Evolutionary conservation across 225 moss, liverwort and hornwort species (phyloP), one percentile per base, ranked within the genome.

Genomic region (Pseudisothecium myosuroides): DNA sequence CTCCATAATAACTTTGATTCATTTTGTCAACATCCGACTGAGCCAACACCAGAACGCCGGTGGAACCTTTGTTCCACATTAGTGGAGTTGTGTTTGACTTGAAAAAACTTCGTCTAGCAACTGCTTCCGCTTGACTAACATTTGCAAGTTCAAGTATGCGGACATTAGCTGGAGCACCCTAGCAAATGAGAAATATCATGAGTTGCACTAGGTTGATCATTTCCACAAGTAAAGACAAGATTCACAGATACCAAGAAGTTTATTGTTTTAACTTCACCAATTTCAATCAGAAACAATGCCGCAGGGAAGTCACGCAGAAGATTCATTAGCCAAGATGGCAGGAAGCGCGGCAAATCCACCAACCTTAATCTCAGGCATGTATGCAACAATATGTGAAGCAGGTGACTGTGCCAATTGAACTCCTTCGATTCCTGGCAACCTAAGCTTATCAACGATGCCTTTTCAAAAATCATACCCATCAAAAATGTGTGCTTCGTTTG

Each of bases 161-260:
- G 22, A 95, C 99, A 90, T 89, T 96, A 60, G 99, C 99, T 93
- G 99, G 97, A 90, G 95, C 95, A 81, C 99, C 99, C 99, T 99
- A 96, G 85, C 83, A 93, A 17, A 80, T 36, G 39, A 88, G 62
- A 73, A 83, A 79, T 9, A 34, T 83, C 27, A 87, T 83, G 63
- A 87, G 55, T 59, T 83, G 72, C n/a, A 85, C 78, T 78, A 36
- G 58, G 76, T 49, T 37, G 58, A 68, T 24, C 56, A 65, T 58
- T 87, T 50, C 52, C 37, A 52, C 37, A 52, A 73, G 31, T 34
- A 37, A 43, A 56, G 45, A 88, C 84, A 41, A 75, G 75, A 86
- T 83, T 71, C 83, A 80, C 47, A 72, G 55, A 83, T 88, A 69
- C 27, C 39, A 50, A 52, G 31, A n/a, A 83, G 49, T 81, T 28